These are phyloP conservation scores for Nemania serpens DNA, from an alignment of 2,329 filamentous ascomycete species.

Conservation along the genomic window DNA sequence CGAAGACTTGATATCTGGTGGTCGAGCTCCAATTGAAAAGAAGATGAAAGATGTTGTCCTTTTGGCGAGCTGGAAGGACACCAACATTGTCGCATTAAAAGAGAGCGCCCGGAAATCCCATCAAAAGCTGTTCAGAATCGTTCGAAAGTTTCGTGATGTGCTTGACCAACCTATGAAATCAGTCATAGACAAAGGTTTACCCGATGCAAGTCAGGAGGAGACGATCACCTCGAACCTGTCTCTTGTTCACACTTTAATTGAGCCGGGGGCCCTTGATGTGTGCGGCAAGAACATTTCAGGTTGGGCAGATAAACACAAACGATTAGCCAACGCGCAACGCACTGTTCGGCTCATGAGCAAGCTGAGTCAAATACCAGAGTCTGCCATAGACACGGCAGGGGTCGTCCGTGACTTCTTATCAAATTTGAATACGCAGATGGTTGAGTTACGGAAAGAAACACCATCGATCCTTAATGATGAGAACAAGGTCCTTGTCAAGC, in stretches of 20 bases:
- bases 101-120: constrained; percentile 92
- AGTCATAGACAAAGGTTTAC: constrained; percentile 64
- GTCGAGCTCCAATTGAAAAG: constrained; percentile 80
- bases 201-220: constrained; percentile 49
- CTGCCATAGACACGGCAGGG: constrained; percentile 59
- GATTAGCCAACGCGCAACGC: constrained; percentile 71
- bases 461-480: constrained; percentile 82
- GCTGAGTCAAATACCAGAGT: constrained; percentile 58
- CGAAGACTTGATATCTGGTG: constrained; percentile 66
- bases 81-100: constrained; percentile 85
- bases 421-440: constrained; percentile 69
- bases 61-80: constrained; percentile 96
- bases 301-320: constrained; percentile 56
- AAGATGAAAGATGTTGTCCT: constrained; percentile 92
- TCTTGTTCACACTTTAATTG: constrained; percentile 40
- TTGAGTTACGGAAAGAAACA: constrained; percentile 80
- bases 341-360: constrained; percentile 77
- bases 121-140: constrained; percentile 86
- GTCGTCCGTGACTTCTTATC: constrained; percentile 71
- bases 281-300: constrained; percentile 45
- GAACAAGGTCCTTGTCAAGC: constrained; percentile 81
- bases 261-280: constrained; percentile 40
- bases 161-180: constrained; percentile 75
- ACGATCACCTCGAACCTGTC: constrained; percentile 11
- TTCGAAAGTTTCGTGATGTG: constrained; percentile 84